These are phyloP conservation scores for Trametes villosa DNA, from an alignment of 768 basidiomycete genomes.

Conservation along the genomic window DNA sequence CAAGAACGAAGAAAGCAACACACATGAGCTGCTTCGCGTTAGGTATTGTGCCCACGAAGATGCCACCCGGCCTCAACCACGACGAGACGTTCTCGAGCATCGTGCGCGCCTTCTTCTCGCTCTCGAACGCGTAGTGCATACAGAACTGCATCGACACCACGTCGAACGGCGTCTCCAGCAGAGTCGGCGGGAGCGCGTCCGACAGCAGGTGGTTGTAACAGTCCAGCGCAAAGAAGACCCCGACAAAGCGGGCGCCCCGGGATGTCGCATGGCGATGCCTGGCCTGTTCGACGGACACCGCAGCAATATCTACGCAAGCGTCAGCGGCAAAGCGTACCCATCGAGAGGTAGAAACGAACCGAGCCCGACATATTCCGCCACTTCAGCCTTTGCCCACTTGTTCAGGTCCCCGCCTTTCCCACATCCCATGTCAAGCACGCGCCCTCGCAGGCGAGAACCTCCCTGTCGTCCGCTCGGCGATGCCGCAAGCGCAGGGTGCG, in stretches of 20 bases:
- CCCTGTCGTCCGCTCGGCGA: constrained; percentile 40
- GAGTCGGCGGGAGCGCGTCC: constrained; percentile 64
- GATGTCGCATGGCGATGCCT: constrained; percentile 61
- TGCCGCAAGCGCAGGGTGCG: constrained; percentile 65
- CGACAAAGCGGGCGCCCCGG: constrained; percentile 65
- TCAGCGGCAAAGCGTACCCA: constrained; percentile 18
- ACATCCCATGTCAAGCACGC: constrained; percentile 95
- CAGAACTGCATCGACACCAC: constrained; percentile 99
- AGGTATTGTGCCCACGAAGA: constrained; percentile 97
- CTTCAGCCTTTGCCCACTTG: constrained; percentile 91
- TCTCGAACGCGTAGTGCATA: constrained; percentile 99
- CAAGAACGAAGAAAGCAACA: constrained; percentile 37
- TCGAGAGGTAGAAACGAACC: constrained; percentile 56
- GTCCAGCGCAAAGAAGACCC: constrained; percentile 84
- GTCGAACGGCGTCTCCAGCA: constrained; percentile 75
- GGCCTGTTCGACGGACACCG: constrained; percentile 89
- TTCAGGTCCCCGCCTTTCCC: constrained; percentile 98
- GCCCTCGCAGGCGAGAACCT: constrained; percentile 50
- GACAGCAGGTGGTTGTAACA: constrained; percentile 81
- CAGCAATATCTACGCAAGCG: constrained; percentile 74
- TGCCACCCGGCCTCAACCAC: constrained; percentile 80
- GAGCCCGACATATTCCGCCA: constrained; percentile 78
- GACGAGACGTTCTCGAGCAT: constrained; percentile 92
- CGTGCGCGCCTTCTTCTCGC: constrained; percentile 78
- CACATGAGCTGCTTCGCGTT: constrained; percentile 86